Evolutionary conservation across 2,329 filamentous ascomycete genomes (phyloP).

Genomic region (Microsporum canis): DNA sequence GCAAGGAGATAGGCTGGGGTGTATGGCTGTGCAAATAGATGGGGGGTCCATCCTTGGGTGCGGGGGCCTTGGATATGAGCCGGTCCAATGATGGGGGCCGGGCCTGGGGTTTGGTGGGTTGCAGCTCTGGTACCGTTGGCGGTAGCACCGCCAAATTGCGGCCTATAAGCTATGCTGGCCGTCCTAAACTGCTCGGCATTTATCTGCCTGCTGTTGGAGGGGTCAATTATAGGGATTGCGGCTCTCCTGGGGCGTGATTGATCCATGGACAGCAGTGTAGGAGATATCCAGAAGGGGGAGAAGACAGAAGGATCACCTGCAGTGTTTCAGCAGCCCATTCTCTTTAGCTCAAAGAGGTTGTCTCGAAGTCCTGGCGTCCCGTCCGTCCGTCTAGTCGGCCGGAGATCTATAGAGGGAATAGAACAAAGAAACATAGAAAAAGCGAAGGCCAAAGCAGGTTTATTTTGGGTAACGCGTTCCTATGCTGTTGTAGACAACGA

Average conservation of each 20-base stretch:
- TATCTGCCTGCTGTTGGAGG: neutral
- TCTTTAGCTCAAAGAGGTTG: neutral
- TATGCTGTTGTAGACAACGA: neutral
- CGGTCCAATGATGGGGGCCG: neutral
- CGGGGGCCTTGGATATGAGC: neutral
- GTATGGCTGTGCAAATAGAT: constrained; percentile 19
- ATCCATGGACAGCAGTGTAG: neutral
- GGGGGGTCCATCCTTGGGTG: constrained; percentile 9
- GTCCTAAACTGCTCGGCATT: neutral
- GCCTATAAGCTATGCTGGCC: neutral
- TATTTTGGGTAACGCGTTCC: neutral
- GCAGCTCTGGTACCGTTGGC: neutral
- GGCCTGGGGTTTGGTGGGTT: neutral
- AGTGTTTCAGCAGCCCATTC: neutral
- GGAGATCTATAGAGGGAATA: neutral
- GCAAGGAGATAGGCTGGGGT: constrained; percentile 18
- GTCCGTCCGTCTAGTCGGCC: neutral
- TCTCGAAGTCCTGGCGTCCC: neutral
- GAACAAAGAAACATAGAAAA: neutral
- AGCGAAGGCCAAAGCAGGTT: neutral
- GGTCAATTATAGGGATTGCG: constrained; percentile 9
- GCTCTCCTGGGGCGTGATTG: constrained; percentile 3
- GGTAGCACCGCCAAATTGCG: neutral
- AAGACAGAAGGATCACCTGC: neutral
- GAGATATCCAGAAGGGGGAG: neutral